Percentiles rank a stretch among this genome's conserved stretches.
These are phyloP conservation scores for Fusarium algeriense DNA, from an alignment of 2,329 filamentous ascomycete species.

Conservation along the genomic window DNA sequence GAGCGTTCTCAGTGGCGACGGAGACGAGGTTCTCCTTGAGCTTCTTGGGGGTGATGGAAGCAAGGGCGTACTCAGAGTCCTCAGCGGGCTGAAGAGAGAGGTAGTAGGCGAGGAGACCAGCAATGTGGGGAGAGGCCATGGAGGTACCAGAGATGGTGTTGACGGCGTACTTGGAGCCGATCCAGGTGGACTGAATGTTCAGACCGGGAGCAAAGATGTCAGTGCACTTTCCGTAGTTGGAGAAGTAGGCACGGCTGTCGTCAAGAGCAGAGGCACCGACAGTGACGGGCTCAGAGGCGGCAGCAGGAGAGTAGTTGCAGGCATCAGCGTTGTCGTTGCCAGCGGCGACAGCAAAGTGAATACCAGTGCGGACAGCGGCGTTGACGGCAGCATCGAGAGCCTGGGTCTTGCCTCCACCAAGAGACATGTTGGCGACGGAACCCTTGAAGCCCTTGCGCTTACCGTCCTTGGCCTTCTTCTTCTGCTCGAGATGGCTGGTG, in stretches of 20 bases:
- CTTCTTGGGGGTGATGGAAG: slow-evolving; percentile 90
- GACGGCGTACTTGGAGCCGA: slow-evolving; percentile 92
- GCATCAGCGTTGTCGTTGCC: slow-evolving; percentile 99
- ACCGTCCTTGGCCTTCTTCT: slow-evolving; percentile 82
- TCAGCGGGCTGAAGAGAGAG: slow-evolving; percentile 92
- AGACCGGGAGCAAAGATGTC: slow-evolving; percentile 98
- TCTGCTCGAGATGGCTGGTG: slow-evolving; percentile 79
- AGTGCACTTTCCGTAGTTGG: slow-evolving; percentile 99
- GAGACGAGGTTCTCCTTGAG: slow-evolving; percentile 90
- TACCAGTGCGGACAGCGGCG: slow-evolving; percentile 88
- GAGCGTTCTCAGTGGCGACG: slow-evolving; percentile 81
- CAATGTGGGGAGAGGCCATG: slow-evolving; percentile 98
- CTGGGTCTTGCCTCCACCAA: slow-evolving; percentile 96
- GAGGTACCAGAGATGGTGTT: slow-evolving; percentile 99
- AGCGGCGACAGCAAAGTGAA: slow-evolving; percentile 98
- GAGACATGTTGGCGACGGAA: slow-evolving; percentile 98
- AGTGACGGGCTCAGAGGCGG: slow-evolving; percentile 90
- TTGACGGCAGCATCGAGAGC: slow-evolving; percentile 94
- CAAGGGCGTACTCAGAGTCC: slow-evolving; percentile 92
- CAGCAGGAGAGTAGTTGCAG: slow-evolving; percentile 98
- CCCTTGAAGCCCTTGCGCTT: slow-evolving; percentile 99
- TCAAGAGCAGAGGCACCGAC: slow-evolving; percentile 94
- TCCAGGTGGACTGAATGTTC: slow-evolving; percentile 98
- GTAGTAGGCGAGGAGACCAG: slow-evolving; percentile 96
- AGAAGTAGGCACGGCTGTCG: slow-evolving; percentile 99